Base-by-base conservation (phyloP, 768 basidiomycete genomes). In the Gyrodon lividus region DNA sequence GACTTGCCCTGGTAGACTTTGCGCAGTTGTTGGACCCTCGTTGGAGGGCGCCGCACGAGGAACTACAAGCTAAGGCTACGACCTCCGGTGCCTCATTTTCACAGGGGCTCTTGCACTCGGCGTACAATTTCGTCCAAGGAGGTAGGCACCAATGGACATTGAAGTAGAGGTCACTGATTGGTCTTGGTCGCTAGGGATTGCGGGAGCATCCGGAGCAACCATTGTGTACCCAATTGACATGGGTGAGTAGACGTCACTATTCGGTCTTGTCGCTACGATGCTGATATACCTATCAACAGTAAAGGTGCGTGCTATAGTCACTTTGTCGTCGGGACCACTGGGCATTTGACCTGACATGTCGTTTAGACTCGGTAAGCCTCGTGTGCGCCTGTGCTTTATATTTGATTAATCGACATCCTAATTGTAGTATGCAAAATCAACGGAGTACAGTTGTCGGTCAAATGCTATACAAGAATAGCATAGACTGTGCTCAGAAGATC, bases 151-250 rank as follows among this genome's bases (percentile, higher is more conserved):
- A 23, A 10, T 16, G 19, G 28, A n/a, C 40, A 43, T n/a, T 23
- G 7, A 39, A 30, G 14, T 30, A 48, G 41, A 33, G 26, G 6
- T 39, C 40, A 7, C 53, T 59, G 69, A 67, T 30, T 39, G 39
- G n/a, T 57, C 48, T 30, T 39, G 39, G n/a, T 57, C 48, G 50
- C 19, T 57, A 88, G 87, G 96, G 65, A 65, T 96, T 53, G 93
- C 96, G 40, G 97, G 97, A 50, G 92, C 92, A 31, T 79, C 94
- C 54, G 97, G 97, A 43, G 97, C 96, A 10, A 96, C 92, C n/a
- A 90, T 92, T 35, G 96, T 98, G 12, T 98, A 98, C 70, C 96
- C 96, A 22, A 98, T 96, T 64, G 94, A 93, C 72, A 79, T 91
- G 75, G 90, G 86, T 87, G 61, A 74, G 85, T 81, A 28, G 46